Evolutionary conservation across 176 grass and related monocot genomes (phyloP).

Genomic region (Carex littledalei): DNA sequence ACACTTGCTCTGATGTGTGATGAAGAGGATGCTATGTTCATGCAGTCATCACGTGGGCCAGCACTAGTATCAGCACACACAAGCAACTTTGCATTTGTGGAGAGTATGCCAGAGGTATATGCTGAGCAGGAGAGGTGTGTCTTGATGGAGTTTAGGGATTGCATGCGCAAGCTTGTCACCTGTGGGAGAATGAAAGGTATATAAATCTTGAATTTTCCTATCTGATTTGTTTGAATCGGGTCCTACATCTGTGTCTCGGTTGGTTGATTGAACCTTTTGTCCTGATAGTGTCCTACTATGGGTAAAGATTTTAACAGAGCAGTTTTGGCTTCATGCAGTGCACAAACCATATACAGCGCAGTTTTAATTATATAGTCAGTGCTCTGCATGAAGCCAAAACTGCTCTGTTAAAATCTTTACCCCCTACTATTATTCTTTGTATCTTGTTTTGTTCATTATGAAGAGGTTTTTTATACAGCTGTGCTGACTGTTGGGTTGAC

Average conservation of each 20-base stretch:
- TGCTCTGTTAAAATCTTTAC: no score
- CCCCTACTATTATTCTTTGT: background rate
- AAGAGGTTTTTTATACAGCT: background rate
- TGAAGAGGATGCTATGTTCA: slow-evolving; percentile 67
- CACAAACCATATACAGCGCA: no score
- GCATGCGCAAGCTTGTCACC: slow-evolving; percentile 59
- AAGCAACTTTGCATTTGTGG: background rate
- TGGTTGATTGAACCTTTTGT: background rate
- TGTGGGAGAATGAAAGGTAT: slow-evolving; percentile 85
- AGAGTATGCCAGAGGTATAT: slow-evolving; percentile 48
- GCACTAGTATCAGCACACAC: background rate
- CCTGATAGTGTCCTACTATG: background rate
- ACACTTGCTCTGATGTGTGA: slow-evolving; percentile 89
- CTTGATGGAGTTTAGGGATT: slow-evolving; percentile 72
- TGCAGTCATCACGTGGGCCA: background rate
- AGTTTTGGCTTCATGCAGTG: no score
- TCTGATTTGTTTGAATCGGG: background rate
- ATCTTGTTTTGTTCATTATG: background rate
- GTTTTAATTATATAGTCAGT: no score
- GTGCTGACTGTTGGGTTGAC: background rate
- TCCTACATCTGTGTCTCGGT: background rate
- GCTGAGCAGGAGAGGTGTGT: slow-evolving; percentile 82
- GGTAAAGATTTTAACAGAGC: no score
- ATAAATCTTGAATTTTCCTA: background rate
- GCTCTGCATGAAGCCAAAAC: no score